A percentile compares a stretch with the other conserved stretches of the same genome.
phyloP scores from a whole-genome alignment of 2,329 filamentous ascomycete species.

The Aspergillus eucalypticola region DNA sequence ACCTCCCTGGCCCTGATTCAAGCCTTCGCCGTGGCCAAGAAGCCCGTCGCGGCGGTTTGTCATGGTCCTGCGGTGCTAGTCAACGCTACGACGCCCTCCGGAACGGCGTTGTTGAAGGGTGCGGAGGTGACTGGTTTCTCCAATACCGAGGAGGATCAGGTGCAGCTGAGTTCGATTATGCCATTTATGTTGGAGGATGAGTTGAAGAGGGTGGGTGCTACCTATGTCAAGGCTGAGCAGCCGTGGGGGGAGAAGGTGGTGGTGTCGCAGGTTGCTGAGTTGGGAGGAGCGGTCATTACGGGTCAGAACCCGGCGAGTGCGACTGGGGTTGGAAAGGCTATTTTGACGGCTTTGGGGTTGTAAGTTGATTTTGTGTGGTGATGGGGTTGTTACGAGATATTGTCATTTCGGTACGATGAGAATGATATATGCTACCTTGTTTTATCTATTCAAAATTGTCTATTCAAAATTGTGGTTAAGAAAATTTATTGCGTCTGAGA shows the following conservation, averaged over 20 bases:
- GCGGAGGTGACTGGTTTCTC: conserved; percentile 50
- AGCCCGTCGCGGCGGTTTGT: conserved; percentile 53
- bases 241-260: conserved; percentile 49
- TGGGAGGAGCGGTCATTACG: conserved; percentile 44
- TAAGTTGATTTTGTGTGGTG: conserved; percentile 1
- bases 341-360: conserved; percentile 36
- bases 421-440: too few relatives aligned
- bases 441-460: too few relatives aligned
- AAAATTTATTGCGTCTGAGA: too few relatives aligned
- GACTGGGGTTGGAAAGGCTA: conserved; percentile 45
- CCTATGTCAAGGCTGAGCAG: conserved; percentile 47
- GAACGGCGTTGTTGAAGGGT: conserved; percentile 42
- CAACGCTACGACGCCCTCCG: conserved; percentile 46
- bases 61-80: conserved; percentile 50
- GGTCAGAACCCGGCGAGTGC: conserved; percentile 52
- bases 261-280: conserved; percentile 28
- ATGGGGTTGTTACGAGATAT: neutral
- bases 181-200: conserved; percentile 49
- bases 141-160: conserved; percentile 49
- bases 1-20: conserved; percentile 48
- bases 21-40: conserved; percentile 50
- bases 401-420: neutral
- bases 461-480: too few relatives aligned
- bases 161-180: conserved; percentile 39
- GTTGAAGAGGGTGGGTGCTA: conserved; percentile 41